Evolutionary conservation across 345 rosid species (phyloP).

Genomic region (Populus euphratica): DNA sequence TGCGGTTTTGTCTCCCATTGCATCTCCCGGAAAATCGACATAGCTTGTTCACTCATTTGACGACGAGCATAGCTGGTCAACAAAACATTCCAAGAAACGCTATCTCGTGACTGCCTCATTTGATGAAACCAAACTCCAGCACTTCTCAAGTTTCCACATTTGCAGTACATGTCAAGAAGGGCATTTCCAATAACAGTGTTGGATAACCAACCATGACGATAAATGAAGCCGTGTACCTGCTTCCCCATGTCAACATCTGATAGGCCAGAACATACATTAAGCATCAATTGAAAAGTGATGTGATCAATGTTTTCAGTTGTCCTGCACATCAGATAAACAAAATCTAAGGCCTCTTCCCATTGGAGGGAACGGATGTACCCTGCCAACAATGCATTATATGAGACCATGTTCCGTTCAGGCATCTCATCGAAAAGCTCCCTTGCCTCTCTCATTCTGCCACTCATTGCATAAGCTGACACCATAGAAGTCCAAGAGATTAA

Average conservation of each 20-base stretch:
- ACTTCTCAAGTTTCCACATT: conserved; percentile 49
- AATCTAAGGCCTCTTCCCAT: conserved; percentile 69
- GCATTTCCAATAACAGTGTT: conserved; percentile 61
- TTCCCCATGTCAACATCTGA: conserved; percentile 73
- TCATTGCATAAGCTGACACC: conserved; percentile 61
- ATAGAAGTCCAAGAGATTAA: conserved; percentile 69
- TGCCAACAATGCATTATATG: conserved; percentile 85
- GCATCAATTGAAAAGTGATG: conserved; percentile 54
- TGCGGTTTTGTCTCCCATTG: conserved; percentile 60
- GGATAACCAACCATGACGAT: conserved; percentile 46
- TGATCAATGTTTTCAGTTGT: conserved; percentile 51
- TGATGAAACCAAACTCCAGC: conserved; percentile 58
- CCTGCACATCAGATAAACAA: conserved; percentile 45
- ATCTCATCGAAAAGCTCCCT: conserved; percentile 67
- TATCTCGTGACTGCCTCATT: conserved; percentile 61
- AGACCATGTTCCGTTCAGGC: conserved; percentile 66
- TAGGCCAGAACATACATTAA: conserved; percentile 61
- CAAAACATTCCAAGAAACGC: conserved; percentile 78
- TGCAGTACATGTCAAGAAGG: conserved; percentile 70
- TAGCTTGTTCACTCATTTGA: conserved; percentile 58
- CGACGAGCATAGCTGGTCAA: conserved; percentile 60
- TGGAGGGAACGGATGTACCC: conserved; percentile 49
- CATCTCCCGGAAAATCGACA: conserved; percentile 59
- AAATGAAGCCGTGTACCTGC: conserved; percentile 68
- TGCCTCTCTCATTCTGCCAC: conserved; percentile 58